These are phyloP conservation scores for Colletotrichum plurivorum DNA, from an alignment of 2,329 filamentous ascomycete genomes.

Conservation along the genomic window DNA sequence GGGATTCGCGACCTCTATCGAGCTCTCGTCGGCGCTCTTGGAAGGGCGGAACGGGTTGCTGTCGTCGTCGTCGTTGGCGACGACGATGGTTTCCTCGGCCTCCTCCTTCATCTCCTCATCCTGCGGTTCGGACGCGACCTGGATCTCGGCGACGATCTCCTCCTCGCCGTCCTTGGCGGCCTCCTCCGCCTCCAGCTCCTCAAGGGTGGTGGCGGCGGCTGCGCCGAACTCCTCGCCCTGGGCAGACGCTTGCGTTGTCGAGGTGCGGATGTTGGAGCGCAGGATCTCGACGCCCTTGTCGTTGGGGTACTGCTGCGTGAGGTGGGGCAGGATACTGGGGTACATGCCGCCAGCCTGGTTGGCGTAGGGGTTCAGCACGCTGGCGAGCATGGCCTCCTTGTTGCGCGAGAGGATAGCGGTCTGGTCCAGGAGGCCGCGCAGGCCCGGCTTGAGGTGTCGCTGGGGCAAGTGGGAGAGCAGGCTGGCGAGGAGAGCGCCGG, in stretches of 20 bases:
- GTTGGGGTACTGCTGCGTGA: slow-evolving; percentile 75
- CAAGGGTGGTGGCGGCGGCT: slow-evolving; percentile 39
- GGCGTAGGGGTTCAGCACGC: slow-evolving; percentile 83
- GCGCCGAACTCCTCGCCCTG: slow-evolving; percentile 17
- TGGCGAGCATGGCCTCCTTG: slow-evolving; percentile 82
- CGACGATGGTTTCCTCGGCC: slow-evolving; percentile 25
- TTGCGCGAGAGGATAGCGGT: slow-evolving; percentile 81
- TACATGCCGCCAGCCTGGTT: slow-evolving; percentile 74
- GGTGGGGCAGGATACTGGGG: slow-evolving; percentile 84
- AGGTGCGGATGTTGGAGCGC: slow-evolving; percentile 68
- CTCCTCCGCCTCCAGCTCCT: slow-evolving; percentile 52
- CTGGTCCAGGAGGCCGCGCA: slow-evolving; percentile 84
- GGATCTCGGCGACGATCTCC: slow-evolving; percentile 48
- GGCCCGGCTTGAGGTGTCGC: slow-evolving; percentile 75
- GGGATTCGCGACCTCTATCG: slow-evolving; percentile 37
- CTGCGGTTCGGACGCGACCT: slow-evolving; percentile 55
- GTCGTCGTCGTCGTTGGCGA: slow-evolving; percentile 21
- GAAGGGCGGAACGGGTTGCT: slow-evolving; percentile 54
- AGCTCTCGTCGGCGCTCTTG: slow-evolving; percentile 37
- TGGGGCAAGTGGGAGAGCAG: slow-evolving; percentile 76
- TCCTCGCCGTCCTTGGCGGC: slow-evolving; percentile 63
- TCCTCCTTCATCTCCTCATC: slow-evolving; percentile 49
- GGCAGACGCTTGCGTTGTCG: slow-evolving; percentile 38
- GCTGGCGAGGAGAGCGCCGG: slow-evolving; percentile 72
- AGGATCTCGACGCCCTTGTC: slow-evolving; percentile 81